Evolutionary conservation across 108 stramenopile genomes (phyloP).

Genomic region (Cyclotella atomus): DNA sequence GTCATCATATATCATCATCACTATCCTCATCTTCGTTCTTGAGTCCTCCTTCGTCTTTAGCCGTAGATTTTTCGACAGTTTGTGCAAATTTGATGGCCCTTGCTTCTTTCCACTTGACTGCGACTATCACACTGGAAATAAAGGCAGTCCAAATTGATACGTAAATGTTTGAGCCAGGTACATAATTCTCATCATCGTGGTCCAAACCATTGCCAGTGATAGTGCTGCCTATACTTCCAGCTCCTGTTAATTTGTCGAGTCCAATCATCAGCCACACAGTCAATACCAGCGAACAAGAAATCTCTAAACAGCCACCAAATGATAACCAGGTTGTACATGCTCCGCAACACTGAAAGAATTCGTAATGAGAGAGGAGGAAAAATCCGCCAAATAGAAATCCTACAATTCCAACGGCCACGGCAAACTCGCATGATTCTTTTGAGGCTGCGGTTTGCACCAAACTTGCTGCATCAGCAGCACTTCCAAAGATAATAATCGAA

Average conservation of each 20-base stretch:
- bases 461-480: constrained; percentile 40
- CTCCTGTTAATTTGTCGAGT: constrained; percentile 18
- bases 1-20: constrained; percentile 29
- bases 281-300: constrained; percentile 12
- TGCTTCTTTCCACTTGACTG: constrained; percentile 76
- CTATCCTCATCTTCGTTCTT: constrained; percentile 26
- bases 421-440: constrained; percentile 44
- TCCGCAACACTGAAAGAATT: constrained; percentile 49
- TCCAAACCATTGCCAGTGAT: constrained; percentile 21
- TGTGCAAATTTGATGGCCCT: constrained; percentile 78
- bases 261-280: constrained; percentile 35
- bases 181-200: neutral
- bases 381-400: constrained; percentile 43
- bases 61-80: constrained; percentile 37
- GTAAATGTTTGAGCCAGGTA: constrained; percentile 75
- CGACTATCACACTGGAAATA: constrained; percentile 51
- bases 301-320: constrained; percentile 31
- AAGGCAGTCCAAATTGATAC: constrained; percentile 60
- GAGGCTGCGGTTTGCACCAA: constrained; percentile 15
- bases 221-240: constrained; percentile 21
- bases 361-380: constrained; percentile 71
- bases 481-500: constrained; percentile 50
- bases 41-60: constrained; percentile 8
- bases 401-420: constrained; percentile 53
- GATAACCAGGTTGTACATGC: constrained; percentile 32